Base-by-base conservation (phyloP, 2,329 filamentous ascomycete genomes). In the Hymenoscyphus infarciens region DNA sequence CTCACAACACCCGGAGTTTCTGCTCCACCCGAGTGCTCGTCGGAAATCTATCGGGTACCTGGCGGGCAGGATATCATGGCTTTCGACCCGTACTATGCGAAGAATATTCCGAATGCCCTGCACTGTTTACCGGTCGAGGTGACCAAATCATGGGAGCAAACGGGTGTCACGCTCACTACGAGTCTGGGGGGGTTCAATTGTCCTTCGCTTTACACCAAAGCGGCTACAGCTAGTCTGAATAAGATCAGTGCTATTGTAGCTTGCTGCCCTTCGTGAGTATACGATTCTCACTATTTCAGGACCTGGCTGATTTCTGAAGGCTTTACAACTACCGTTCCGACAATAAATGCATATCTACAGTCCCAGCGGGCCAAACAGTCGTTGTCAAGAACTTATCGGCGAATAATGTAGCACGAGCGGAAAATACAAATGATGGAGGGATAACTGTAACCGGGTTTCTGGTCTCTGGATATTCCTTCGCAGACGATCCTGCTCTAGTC, bases 201-300 rank as follows among this genome's bases (percentile, higher is more conserved):
- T 52, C 62, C 64, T 29, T 66, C 59, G n/a, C 56, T 55, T 11
- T 67, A 60, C 54, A 57, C 62, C 5, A 64, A 58, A 25, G 63
- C 59, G 11, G 61, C 59, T 53, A 56, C 61, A 27, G 64, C 39
- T 7, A 53, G 19, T 16, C 2, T 66, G 33, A 61, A 66, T 62
- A 33, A 49, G 6, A 57, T 56, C 4, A 63, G 56, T 52, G 61
- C 64, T 22, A 61, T 61, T 13, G 35, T 68, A 16, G 19, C 59
- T 27, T 68, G 64, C 33, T 66, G 66, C 52, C 63, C 64, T 19
- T 63, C 61, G 66, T 68, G 52, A 62, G 64, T 63, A 56, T 49
- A 57, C n/a, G 4, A 42, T 2, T 31, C 22, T 25, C 16, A 42
- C 16, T 15, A 3, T 5, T 22, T 6, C 8, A 16, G n/a, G 31